Evolutionary conservation across 768 basidiomycete genomes (phyloP).

Genomic region (Auricularia heimuer): DNA sequence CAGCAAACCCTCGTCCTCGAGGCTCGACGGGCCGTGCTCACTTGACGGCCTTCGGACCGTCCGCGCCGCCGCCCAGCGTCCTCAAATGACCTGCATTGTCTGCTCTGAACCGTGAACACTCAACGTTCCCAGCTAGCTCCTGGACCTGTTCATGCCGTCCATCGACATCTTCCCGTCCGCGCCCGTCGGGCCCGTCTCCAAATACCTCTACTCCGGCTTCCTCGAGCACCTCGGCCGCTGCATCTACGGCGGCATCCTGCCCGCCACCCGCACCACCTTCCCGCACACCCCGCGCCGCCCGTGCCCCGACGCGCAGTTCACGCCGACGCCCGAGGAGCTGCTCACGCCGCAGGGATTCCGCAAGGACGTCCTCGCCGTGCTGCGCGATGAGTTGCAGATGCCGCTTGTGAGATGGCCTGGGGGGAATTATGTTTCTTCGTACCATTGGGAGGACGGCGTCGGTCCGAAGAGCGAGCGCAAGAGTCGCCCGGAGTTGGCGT

Average conservation of each 20-base stretch:
- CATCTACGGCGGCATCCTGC: conserved; percentile 41
- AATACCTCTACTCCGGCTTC: conserved; percentile 46
- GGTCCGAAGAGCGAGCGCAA: conserved; percentile 41
- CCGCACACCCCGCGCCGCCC: not conserved
- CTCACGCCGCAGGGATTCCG: conserved; percentile 36
- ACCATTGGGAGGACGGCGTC: conserved; percentile 51
- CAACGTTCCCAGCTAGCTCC: too few species aligned
- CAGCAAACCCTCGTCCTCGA: too few species aligned
- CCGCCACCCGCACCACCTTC: conserved; percentile 20
- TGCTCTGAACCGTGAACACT: too few species aligned
- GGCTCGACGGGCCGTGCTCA: too few species aligned
- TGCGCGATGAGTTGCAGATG: conserved; percentile 36
- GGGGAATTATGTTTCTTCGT: conserved; percentile 46
- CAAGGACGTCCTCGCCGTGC: conserved; percentile 37
- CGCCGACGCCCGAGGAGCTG: conserved; percentile 23
- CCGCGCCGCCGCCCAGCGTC: too few species aligned
- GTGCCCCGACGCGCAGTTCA: not conserved
- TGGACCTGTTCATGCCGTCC: not conserved
- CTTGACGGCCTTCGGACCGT: too few species aligned
- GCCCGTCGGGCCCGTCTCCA: conserved; percentile 15
- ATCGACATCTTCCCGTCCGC: conserved; percentile 16
- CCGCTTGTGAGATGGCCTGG: conserved; percentile 46
- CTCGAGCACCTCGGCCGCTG: conserved; percentile 52
- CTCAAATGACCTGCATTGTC: too few species aligned
- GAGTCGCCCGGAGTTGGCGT: conserved; percentile 49